Conservation (phyloP, 139 green algal genomes). For the Deuterostichococcus epilithicus region DNA sequence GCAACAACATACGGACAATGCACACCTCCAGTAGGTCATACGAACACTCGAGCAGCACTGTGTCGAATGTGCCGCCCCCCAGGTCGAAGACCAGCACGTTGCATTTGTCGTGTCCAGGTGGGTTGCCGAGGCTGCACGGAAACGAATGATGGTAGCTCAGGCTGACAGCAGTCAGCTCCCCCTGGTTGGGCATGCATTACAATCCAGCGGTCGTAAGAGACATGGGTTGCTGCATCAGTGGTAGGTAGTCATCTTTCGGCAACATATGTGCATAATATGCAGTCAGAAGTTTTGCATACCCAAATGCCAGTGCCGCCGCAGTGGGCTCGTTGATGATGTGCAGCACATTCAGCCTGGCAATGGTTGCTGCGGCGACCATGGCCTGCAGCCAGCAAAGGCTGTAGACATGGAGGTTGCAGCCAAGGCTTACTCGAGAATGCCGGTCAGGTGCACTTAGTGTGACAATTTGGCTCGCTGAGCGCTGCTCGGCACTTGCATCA, state of each 20-base stretch:
- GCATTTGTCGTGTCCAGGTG: constrained; percentile 74
- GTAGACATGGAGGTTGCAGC: too few species aligned
- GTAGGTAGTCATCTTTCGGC: constrained; percentile 18
- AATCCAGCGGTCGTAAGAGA: not conserved
- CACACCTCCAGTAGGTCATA: constrained; percentile 60
- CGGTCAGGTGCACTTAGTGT: too few species aligned
- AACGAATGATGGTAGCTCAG: too few species aligned
- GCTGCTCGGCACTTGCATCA: too few species aligned
- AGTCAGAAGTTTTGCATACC: constrained; percentile 39
- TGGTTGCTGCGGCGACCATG: constrained; percentile 41
- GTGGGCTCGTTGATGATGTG: constrained; percentile 99
- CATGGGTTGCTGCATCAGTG: not conserved
- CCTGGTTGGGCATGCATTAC: too few species aligned
- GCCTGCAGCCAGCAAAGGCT: constrained; percentile 46
- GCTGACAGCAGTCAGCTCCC: too few species aligned
- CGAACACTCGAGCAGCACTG: constrained; percentile 59
- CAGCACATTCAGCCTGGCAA: constrained; percentile 96
- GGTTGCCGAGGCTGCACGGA: not conserved
- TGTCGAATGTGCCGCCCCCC: constrained; percentile 98
- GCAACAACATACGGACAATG: too few species aligned
- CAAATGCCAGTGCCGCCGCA: constrained; percentile 95
- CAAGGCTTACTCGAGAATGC: too few species aligned
- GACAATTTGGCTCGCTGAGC: too few species aligned
- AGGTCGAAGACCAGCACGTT: constrained; percentile 99
- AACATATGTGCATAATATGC: too few species aligned